Conservation (phyloP, 106 monocot species). For the Dioscorea alata region DNA sequence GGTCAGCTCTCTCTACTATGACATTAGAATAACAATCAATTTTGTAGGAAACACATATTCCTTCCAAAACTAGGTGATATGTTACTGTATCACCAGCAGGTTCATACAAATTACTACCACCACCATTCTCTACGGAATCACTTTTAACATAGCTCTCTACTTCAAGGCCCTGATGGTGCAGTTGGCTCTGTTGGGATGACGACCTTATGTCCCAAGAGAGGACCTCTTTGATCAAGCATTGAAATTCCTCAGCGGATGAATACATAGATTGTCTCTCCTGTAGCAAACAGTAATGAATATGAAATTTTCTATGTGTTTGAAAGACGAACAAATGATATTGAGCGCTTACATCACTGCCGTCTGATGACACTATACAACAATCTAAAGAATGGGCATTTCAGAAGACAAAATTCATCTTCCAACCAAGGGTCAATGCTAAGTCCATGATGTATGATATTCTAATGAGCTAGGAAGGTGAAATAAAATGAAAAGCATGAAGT, state of each 20-base stretch:
- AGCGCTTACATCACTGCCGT: neutral
- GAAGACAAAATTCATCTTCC: too few relatives aligned
- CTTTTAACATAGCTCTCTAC: neutral
- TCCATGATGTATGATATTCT: too few relatives aligned
- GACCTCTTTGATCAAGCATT: conserved; percentile 60
- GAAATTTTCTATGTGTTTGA: neutral
- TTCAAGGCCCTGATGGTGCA: conserved; percentile 22
- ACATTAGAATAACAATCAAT: conserved; percentile 52
- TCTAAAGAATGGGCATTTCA: too few relatives aligned
- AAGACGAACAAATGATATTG: neutral
- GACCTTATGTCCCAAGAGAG: conserved; percentile 94
- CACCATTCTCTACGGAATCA: neutral
- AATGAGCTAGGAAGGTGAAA: too few relatives aligned
- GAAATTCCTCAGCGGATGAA: conserved; percentile 58
- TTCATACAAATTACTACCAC: neutral
- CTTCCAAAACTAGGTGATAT: conserved; percentile 77
- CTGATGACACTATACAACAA: too few relatives aligned
- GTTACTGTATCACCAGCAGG: conserved; percentile 11
- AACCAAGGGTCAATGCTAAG: too few relatives aligned
- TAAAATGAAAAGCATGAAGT: too few relatives aligned
- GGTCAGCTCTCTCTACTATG: conserved; percentile 46
- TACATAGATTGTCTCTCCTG: conserved; percentile 74
- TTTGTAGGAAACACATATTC: conserved; percentile 64
- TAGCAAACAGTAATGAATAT: too few relatives aligned
- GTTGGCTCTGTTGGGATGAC: conserved; percentile 52